A percentile compares a stretch with the other conserved stretches of the same genome.
These are phyloP conservation scores for Centrapalus pauciflorus DNA, from an alignment of 129 eudicot species.

Conservation along the genomic window DNA sequence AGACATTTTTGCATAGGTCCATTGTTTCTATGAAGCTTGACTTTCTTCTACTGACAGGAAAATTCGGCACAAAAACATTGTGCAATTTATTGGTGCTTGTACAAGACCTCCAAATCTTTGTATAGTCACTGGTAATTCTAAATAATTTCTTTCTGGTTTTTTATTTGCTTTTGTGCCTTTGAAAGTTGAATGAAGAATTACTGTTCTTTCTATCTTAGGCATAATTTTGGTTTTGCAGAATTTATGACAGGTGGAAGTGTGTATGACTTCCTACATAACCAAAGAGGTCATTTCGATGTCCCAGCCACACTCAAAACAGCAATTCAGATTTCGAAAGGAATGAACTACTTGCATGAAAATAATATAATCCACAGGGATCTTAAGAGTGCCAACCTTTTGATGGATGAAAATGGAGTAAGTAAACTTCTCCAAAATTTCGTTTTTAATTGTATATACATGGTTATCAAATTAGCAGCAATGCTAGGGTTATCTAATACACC, in stretches of 20 bases:
- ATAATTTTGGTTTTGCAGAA: conserved; percentile 40
- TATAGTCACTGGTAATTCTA: conserved; percentile 74
- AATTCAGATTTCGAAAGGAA: conserved; percentile 78
- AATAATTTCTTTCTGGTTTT: not conserved
- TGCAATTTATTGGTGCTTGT: conserved; percentile 90
- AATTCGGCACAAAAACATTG: conserved; percentile 81
- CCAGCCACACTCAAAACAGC: conserved; percentile 68
- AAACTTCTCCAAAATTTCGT: not conserved
- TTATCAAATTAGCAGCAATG: not conserved
- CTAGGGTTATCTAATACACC: not conserved
- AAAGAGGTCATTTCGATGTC: conserved; percentile 55
- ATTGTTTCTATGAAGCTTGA: conserved; percentile 10
- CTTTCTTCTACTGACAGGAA: conserved; percentile 48
- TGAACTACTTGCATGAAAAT: conserved; percentile 86
- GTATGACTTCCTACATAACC: conserved; percentile 72
- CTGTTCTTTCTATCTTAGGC: not conserved
- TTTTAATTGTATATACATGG: not conserved
- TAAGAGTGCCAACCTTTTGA: conserved; percentile 86
- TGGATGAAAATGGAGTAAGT: conserved; percentile 86
- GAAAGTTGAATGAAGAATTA: not conserved
- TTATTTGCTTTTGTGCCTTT: not conserved
- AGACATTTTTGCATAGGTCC: not conserved
- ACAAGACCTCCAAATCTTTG: conserved; percentile 79
- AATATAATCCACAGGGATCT: conserved; percentile 87
- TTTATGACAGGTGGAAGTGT: conserved; percentile 90